Base-by-base conservation (phyloP, 2,329 filamentous ascomycete genomes). In the Leptographium lundbergii region DNA sequence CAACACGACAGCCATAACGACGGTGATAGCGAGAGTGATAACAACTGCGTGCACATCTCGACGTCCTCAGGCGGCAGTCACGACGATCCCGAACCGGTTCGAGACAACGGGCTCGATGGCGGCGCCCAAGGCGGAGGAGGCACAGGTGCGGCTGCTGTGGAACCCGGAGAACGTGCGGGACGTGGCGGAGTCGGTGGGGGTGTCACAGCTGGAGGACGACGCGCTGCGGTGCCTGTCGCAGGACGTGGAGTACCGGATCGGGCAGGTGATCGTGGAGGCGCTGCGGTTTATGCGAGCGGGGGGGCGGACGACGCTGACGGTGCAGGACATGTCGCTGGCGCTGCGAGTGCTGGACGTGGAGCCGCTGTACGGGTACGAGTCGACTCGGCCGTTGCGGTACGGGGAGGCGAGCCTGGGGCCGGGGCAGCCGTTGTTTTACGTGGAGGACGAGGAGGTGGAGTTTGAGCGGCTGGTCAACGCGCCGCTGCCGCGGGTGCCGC, bases 391-490 rank as follows among this genome's bases (percentile, higher is more conserved):
- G 29, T 75, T 99, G 66, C 83, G 88, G 58, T 99, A 95, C 69
- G 94, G 94, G 57, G 94, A 99, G 73, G 94, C 94, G 3, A 95
- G 89, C 60, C 77, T 99, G 61, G 94, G 94, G 0, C 91, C 91
- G 17, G 91, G 92, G 11, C 94, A 99, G 73, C 91, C 92, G 57
- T 76, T 99, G 25, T 99, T 92, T 73, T 99, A 99, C 70, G 88
- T 99, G 45, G 94, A 99, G 69, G 94, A 99, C 70, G 94, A 99
- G 69, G 94, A 99, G 76, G 87, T 97, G 58, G 94, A 99, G 72
- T 97, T 99, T 69, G 94, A 99, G 76, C 97, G 97, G 77, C 77
- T 99, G 65, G 96, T 99, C 70, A 99, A 99, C 74, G 91, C 91
- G 64, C 89, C 94, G 5, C 74, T 99, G 65, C 94, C 94, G 29